Conservation (phyloP, 2,329 filamentous ascomycete genomes). For the Endothia cerciana region DNA sequence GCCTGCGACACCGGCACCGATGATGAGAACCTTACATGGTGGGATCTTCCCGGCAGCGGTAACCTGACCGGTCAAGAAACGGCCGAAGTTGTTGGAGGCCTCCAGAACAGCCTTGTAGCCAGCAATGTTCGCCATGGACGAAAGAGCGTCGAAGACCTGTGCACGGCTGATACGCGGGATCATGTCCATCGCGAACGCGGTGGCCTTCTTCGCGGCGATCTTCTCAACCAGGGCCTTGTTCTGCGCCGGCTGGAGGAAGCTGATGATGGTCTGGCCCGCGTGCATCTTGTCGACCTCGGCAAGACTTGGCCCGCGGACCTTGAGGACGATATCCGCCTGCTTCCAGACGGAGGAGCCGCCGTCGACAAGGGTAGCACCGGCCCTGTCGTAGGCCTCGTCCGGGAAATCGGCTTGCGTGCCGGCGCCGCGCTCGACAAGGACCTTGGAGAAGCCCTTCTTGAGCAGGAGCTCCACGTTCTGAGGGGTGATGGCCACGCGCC, state of each 20-base stretch:
- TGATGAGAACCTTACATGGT: conserved; percentile 86
- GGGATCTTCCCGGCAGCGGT: conserved; percentile 91
- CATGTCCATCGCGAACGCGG: conserved; percentile 89
- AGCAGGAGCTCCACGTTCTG: conserved; percentile 80
- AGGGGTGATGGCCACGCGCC: conserved; percentile 82
- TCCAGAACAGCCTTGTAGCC: conserved; percentile 92
- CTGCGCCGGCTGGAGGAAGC: conserved; percentile 81
- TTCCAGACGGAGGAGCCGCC: conserved; percentile 70
- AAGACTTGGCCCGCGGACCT: conserved; percentile 75
- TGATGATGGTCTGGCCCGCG: conserved; percentile 75
- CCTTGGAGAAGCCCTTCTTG: conserved; percentile 80
- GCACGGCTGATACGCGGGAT: conserved; percentile 88
- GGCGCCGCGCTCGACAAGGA: conserved; percentile 82
- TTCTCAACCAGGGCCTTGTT: conserved; percentile 76
- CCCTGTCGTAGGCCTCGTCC: conserved; percentile 75
- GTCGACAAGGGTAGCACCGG: conserved; percentile 78
- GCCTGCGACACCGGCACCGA: conserved; percentile 87
- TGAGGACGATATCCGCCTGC: conserved; percentile 77
- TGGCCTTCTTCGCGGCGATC: conserved; percentile 71
- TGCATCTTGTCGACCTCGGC: conserved; percentile 72
- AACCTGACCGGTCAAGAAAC: conserved; percentile 86
- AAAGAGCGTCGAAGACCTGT: conserved; percentile 85
- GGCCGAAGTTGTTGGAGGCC: conserved; percentile 85
- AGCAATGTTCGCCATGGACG: conserved; percentile 93
- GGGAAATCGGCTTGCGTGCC: conserved; percentile 76